Base-by-base conservation (phyloP, 306 rosid genomes). In the Ziziphus jujuba region DNA sequence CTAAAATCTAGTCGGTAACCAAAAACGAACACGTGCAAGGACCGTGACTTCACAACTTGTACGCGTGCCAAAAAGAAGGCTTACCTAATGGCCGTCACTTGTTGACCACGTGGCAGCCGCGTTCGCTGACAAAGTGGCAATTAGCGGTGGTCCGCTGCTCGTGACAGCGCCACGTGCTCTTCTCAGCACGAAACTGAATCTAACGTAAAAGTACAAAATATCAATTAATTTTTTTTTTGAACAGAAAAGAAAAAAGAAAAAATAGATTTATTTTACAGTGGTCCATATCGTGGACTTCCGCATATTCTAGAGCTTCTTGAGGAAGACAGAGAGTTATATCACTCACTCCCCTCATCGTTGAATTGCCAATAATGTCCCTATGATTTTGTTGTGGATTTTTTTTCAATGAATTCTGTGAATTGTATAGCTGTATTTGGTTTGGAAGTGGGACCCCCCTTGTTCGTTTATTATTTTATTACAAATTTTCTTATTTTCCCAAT, bases 91-190 rank as follows among this genome's bases (percentile, higher is more conserved):
- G 84, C 80, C 70, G 86, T 71, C 83, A 28, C 0, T 28, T 16
- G 17, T 1, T 4, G 74, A 67, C 60, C 87, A 79, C 85, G 89
- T 85, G 91, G 78, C 66, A 9, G 71, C n/a, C 12, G 44, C 20
- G 0, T 12, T 22, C 2, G 56, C 43, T 23, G 72, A 77, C 89
- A 77, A 74, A 15, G 66, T 72, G 79, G 71, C 31, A 0, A 2
- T 9, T n/a, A n/a, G n/a, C n/a, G n/a, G n/a, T n/a, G n/a, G 43
- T 22, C 22, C 4, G 3, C 9, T 9, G 15, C 67, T 24, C 8
- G 58, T 54, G 28, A n/a, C 28, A 0, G 45, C 23, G 64, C 76
- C 80, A 65, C 80, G 73, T 71, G 76, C 33, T 23, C 15, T 2
- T 2, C n/a, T 7, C 67, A 50, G 38, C 57, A 21, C 53, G 40